phyloP scores from a whole-genome alignment of 208 protist species.

The Leishmania turanica region DNA sequence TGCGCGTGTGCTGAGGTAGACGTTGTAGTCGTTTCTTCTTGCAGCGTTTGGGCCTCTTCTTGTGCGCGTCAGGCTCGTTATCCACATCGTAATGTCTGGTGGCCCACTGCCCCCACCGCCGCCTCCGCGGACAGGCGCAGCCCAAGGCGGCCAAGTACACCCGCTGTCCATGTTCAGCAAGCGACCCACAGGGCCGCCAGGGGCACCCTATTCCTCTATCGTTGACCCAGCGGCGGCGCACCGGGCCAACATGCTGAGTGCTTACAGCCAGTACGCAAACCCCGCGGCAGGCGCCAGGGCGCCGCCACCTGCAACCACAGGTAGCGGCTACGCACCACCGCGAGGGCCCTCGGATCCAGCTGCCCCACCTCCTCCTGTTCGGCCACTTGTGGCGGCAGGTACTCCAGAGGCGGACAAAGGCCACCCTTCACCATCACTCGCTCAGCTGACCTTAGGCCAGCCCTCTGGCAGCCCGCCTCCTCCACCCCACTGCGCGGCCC shows the following conservation, averaged over 20 bases:
- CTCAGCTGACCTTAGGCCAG: not conserved
- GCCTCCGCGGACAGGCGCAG: slow-evolving; percentile 2
- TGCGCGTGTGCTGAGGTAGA: not conserved
- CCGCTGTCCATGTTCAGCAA: slow-evolving; percentile 15
- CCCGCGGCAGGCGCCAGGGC: not conserved
- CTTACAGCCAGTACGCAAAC: slow-evolving; percentile 27
- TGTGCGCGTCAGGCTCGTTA: not conserved
- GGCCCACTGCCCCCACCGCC: slow-evolving; percentile 23
- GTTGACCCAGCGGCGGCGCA: slow-evolving; percentile 1
- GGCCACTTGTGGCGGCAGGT: not conserved
- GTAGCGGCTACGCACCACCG: not conserved
- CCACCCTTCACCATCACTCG: slow-evolving; percentile 2
- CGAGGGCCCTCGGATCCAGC: not conserved
- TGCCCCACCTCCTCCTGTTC: not conserved
- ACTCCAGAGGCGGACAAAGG: not conserved
- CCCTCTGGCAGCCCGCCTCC: not conserved
- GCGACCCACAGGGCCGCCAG: slow-evolving; percentile 1
- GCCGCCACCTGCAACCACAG: slow-evolving; percentile 3
- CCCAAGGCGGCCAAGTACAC: not conserved
- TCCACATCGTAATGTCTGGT: not conserved
- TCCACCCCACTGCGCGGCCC: not conserved
- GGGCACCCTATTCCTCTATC: not conserved
- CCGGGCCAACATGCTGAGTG: slow-evolving; percentile 19
- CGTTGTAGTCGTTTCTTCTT: not conserved
- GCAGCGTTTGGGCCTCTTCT: not conserved